A percentile compares a stretch with the other conserved stretches of the same genome.
Evolutionary conservation across 768 basidiomycete species (phyloP).

Genomic region (Tricholoma furcatifolium): DNA sequence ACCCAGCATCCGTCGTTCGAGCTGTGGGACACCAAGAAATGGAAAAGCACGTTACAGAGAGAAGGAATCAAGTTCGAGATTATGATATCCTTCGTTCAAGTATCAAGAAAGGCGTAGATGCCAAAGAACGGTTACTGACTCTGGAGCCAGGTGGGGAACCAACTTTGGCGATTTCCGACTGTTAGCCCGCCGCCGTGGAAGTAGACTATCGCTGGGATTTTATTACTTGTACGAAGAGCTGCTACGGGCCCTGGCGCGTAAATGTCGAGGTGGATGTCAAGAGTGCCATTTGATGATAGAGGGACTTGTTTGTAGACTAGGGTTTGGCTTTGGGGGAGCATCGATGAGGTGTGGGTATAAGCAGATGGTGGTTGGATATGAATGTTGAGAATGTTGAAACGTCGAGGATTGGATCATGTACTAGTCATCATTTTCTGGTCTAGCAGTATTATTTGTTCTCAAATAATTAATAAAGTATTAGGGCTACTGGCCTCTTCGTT

Average conservation of each 20-base stretch:
- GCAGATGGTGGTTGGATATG: no score
- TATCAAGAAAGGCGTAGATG: constrained; percentile 5
- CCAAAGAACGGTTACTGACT: constrained; percentile 34
- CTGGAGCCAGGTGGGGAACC: constrained; percentile 67
- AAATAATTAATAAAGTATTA: no score
- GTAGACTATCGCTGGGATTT: constrained; percentile 38
- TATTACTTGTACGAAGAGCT: neutral
- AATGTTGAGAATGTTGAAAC: no score
- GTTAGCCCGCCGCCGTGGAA: constrained; percentile 59
- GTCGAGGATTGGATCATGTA: no score
- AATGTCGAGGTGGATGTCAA: constrained; percentile 19
- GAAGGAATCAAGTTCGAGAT: neutral
- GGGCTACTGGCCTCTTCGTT: no score
- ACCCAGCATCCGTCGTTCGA: constrained; percentile 45
- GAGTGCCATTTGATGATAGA: neutral
- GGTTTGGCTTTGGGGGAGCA: constrained; percentile 5
- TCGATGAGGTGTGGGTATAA: no score
- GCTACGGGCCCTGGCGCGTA: constrained; percentile 17
- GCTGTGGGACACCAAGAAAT: constrained; percentile 29
- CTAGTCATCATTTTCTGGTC: no score
- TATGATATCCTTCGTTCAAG: constrained; percentile 13
- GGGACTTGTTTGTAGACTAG: constrained; percentile 19
- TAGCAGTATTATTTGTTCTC: no score
- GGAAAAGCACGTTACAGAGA: neutral
- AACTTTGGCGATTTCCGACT: constrained; percentile 55